Evolutionary conservation across 2,329 filamentous ascomycete genomes (phyloP), one percentile per base, ranked within the genome.

Genomic region (Talaromyces sp.): DNA sequence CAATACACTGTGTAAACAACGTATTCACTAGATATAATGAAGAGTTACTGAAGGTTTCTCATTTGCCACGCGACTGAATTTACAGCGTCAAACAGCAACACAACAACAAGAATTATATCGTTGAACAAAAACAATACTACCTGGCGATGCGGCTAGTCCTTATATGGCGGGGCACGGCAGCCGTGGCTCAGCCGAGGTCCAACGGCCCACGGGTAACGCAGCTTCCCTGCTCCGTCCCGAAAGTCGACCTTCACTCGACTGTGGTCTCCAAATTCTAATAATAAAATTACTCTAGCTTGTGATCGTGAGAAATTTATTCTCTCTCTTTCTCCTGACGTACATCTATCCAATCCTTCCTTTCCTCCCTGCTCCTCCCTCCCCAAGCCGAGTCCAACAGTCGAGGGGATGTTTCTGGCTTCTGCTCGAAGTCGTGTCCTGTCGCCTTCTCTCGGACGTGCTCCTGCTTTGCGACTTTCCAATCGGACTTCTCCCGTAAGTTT

Each of bases 391-490:
- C 43, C 11, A 46, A 68, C 59, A 64, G 62, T 63, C 61, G 65
- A 70, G 73, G 74, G 70, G 67, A 78, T 78, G 75, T 78, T 78
- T 69, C 70, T 72, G 67, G 74, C 74, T 68, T 71, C 74, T 71
- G 71, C 74, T 65, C 68, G 75, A 70, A 74, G 72, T 70, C 75
- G 75, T 70, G 70, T 78, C 51, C 43, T 58, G 63, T 72, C 74
- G 61, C 69, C 70, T 64, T 67, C 74, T 67, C 66, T 77, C 64
- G 68, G 72, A 69, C 72, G 75, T 69, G 69, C 73, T 63, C 69
- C 74, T 65, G 68, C 73, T 64, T 66, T 73, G 46, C 70, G 74
- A 57, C 60, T 60, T 46, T 54, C 67, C 56, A 64, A 71, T 61
- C 70, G 70, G 68, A 71, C 70, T 61, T 66, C 70, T 57, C 57